Percentiles rank a stretch among this genome's conserved stretches.
Evolutionary conservation across 2,329 filamentous ascomycete species (phyloP).

Genomic region (Xylaria sp.): DNA sequence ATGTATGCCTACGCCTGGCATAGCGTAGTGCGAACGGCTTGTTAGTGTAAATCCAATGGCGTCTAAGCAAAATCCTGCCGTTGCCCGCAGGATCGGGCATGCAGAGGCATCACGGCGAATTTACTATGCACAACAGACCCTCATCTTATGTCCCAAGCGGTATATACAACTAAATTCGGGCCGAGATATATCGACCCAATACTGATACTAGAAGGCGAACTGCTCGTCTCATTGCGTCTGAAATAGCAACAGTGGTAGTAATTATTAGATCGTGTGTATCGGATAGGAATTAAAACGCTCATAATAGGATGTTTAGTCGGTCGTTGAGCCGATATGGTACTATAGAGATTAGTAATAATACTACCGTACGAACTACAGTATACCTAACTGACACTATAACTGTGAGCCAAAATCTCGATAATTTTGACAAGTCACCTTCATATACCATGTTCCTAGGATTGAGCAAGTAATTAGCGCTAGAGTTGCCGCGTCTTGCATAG

Average conservation of each 20-base stretch:
- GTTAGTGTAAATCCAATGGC: constrained; percentile 16
- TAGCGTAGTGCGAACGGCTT: not conserved
- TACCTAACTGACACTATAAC: not conserved
- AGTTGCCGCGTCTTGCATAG: not conserved
- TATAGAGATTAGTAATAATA: not conserved
- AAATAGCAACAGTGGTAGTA: not conserved
- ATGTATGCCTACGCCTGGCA: constrained; percentile 6
- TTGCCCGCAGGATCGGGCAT: constrained; percentile 16
- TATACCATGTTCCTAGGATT: constrained; percentile 6
- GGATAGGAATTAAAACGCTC: not conserved
- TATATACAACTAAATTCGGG: constrained; percentile 8
- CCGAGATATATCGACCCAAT: constrained; percentile 14
- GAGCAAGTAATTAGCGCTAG: constrained; percentile 6
- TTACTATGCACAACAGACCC: not conserved
- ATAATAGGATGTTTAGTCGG: not conserved
- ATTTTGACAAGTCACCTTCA: not conserved
- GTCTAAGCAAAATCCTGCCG: constrained; percentile 20
- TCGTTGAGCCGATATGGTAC: not conserved
- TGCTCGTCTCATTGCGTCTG: not conserved
- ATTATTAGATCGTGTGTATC: not conserved
- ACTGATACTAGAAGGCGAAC: not conserved
- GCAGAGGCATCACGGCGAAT: constrained; percentile 13
- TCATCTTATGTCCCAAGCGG: constrained; percentile 15
- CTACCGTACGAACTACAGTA: constrained; percentile 1
- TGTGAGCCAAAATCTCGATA: not conserved